Conservation (phyloP, 306 rosid species). For the Casuarina equisetifolia region DNA sequence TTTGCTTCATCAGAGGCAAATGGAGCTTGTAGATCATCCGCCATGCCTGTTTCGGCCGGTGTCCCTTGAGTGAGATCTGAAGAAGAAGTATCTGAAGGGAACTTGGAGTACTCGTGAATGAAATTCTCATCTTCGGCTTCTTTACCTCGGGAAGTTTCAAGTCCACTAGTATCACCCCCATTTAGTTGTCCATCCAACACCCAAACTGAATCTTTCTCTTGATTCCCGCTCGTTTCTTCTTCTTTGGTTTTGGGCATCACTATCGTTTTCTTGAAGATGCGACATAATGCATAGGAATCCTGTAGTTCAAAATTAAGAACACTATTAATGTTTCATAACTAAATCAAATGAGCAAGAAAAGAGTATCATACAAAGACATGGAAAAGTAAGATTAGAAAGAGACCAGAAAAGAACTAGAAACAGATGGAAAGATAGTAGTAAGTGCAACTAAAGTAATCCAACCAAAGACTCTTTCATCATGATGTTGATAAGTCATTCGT, state of each 20-base stretch:
- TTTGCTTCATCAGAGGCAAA: slow-evolving; percentile 86
- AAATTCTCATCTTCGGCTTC: slow-evolving; percentile 46
- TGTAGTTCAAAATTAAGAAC: slow-evolving; percentile 25
- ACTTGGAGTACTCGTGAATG: slow-evolving; percentile 41
- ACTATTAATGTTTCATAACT: slow-evolving; percentile 5
- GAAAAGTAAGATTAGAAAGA: slow-evolving; percentile 36
- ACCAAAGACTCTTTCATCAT: slow-evolving; percentile 56
- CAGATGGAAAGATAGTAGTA: slow-evolving; percentile 39
- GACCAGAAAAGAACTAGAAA: slow-evolving; percentile 29
- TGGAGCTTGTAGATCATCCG: slow-evolving; percentile 68
- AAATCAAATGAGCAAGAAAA: slow-evolving; percentile 17
- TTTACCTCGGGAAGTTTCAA: slow-evolving; percentile 48
- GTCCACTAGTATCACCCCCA: slow-evolving; percentile 48
- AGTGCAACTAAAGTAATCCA: slow-evolving; percentile 47
- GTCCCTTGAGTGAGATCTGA: slow-evolving; percentile 96
- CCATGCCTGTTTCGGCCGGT: slow-evolving; percentile 51
- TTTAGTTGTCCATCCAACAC: slow-evolving; percentile 34
- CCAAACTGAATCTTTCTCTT: slow-evolving; percentile 33
- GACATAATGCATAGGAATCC: slow-evolving; percentile 95
- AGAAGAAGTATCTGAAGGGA: slow-evolving; percentile 73
- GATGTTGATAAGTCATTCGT: slow-evolving; percentile 49
- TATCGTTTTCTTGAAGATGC: slow-evolving; percentile 77
- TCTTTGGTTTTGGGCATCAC: slow-evolving; percentile 46
- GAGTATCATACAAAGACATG: slow-evolving; percentile 26
- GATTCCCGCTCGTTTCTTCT: slow-evolving; percentile 16